These are phyloP conservation scores for Hypomyces perniciosus DNA, from an alignment of 2,329 filamentous ascomycete species.

Conservation along the genomic window DNA sequence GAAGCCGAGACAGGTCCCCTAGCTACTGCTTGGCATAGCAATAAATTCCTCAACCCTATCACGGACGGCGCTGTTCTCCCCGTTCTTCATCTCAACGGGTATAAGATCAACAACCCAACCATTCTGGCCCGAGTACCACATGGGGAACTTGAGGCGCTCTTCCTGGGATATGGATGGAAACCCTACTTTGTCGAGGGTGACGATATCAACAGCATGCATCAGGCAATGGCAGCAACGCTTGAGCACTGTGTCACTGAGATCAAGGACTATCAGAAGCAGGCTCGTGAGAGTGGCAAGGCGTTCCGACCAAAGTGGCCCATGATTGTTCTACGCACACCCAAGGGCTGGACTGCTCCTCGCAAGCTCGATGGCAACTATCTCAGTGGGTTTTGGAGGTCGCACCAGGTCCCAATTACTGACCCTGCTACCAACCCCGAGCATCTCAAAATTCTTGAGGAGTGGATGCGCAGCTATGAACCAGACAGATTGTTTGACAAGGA, in stretches of 20 bases:
- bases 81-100: slow-evolving; percentile 73
- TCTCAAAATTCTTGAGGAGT: slow-evolving; percentile 62
- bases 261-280: slow-evolving; percentile 61
- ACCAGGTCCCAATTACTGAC: slow-evolving; percentile 71
- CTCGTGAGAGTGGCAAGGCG: slow-evolving; percentile 62
- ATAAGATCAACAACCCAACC: slow-evolving; percentile 80
- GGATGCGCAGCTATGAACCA: slow-evolving; percentile 73
- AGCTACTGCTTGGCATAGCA: slow-evolving; percentile 76
- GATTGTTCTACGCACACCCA: slow-evolving; percentile 70
- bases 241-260: slow-evolving; percentile 69
- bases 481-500: slow-evolving; percentile 62
- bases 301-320: slow-evolving; percentile 72
- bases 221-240: slow-evolving; percentile 72
- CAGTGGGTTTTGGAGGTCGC: slow-evolving; percentile 71
- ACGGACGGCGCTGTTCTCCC: slow-evolving; percentile 72
- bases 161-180: slow-evolving; percentile 70
- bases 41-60: slow-evolving; percentile 75
- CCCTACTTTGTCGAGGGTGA: slow-evolving; percentile 76
- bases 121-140: slow-evolving; percentile 67
- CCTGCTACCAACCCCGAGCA: slow-evolving; percentile 59
- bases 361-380: slow-evolving; percentile 65
- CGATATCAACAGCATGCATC: slow-evolving; percentile 69
- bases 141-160: slow-evolving; percentile 63
- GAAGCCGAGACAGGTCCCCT: slow-evolving; percentile 77
- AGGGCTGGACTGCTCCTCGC: slow-evolving; percentile 73